Percentiles rank a stretch among this genome's conserved stretches.
phyloP scores from a whole-genome alignment of 2,329 filamentous ascomycete genomes.

The Thermothelomyces thermophilus region DNA sequence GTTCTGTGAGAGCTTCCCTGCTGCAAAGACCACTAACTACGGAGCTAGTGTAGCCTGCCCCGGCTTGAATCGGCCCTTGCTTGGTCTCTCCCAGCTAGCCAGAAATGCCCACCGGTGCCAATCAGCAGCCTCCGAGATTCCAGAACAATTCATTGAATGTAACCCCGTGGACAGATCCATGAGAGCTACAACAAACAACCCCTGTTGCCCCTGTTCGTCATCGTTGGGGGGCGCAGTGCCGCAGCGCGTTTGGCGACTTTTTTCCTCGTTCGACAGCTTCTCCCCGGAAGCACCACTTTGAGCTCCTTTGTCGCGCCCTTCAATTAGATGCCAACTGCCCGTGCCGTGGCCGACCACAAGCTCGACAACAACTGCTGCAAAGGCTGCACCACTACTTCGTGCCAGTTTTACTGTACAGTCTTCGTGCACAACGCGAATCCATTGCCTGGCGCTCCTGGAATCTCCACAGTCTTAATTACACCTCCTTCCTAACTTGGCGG shows the following conservation, averaged over 20 bases:
- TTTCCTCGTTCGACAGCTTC: constrained; percentile 8
- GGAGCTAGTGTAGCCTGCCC: neutral
- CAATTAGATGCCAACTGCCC: neutral
- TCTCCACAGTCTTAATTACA: constrained; percentile 5
- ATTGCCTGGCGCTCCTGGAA: neutral
- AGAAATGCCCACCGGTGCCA: constrained; percentile 14
- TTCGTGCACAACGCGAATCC: no score
- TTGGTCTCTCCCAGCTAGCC: constrained; percentile 15
- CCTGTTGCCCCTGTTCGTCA: constrained; percentile 11
- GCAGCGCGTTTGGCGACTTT: neutral
- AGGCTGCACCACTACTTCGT: no score
- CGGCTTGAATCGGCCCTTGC: constrained; percentile 9
- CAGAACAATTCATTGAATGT: constrained; percentile 15
- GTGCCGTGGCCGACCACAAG: neutral
- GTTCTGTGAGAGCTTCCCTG: neutral
- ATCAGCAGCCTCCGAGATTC: constrained; percentile 21
- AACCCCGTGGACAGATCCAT: constrained; percentile 13
- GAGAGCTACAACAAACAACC: constrained; percentile 1
- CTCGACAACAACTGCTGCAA: no score
- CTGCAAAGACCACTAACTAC: constrained; percentile 9
- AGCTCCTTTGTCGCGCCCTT: neutral
- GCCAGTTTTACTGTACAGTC: no score
- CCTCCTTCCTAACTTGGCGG: constrained; percentile 12
- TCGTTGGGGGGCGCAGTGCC: constrained; percentile 15
- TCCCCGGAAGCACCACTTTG: constrained; percentile 4